Base-by-base conservation (phyloP, 2,329 filamentous ascomycete species). In the Xylaria arbuscula region DNA sequence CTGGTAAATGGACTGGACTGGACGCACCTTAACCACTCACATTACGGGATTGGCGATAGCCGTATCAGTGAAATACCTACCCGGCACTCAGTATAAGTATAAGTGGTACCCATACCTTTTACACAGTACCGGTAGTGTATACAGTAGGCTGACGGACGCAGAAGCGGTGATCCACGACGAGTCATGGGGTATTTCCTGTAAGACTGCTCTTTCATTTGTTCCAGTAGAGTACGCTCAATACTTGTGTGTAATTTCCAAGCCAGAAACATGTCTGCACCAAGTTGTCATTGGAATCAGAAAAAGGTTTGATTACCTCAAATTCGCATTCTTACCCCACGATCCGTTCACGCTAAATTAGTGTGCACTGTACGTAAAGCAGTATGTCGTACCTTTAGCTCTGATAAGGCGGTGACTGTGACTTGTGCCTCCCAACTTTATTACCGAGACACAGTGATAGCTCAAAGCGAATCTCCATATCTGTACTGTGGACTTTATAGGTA, bases 11-110 rank as follows among this genome's bases (percentile, higher is more conserved):
- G 59, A n/a, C 38, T 53, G 19, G 54, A 34, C 24, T 28, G 9
- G 45, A 17, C 38, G 60, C 54, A 53, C 40, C 50, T 54, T 40
- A 48, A 48, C 64, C 60, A 63, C 50, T 55, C 47, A 54, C 3
- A 10, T 47, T 58, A 36, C 8, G 24, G 36, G 24, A 57, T 62
- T 13, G 58, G 17, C 57, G 7, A 47, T 42, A 50, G 19, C 36
- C 54, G 36, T 51, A 28, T 51, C 48, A 32, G 22, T 50, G 19
- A 28, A 28, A 13, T 9, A n/a, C 7, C n/a, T 3, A 10, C 9
- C 3, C 9, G 22, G 15, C 28, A 51, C 17, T 51, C 19, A 7
- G 42, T 47, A 47, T 17, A 47, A 7, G 28, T 28, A 28, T 28
- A 28, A 28, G 28, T n/a, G n/a, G n/a, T 28, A 28, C 28, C 28